phyloP scores from a whole-genome alignment of 129 eudicot genomes.

The Artemisia tridentata region DNA sequence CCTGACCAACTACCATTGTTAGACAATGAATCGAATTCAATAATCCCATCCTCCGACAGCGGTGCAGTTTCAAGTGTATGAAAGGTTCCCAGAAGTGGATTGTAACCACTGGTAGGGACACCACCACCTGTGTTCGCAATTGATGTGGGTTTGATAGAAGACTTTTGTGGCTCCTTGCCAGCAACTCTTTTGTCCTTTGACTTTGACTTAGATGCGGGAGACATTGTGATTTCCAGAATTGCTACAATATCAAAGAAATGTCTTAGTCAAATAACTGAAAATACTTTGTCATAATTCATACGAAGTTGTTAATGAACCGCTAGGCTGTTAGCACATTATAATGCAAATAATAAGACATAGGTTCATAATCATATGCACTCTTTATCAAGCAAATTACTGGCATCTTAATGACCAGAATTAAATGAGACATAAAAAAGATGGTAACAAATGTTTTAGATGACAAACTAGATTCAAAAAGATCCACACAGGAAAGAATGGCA shows the following conservation, averaged over 20 bases:
- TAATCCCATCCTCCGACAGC: conserved; percentile 45
- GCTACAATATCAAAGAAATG: conserved; percentile 20
- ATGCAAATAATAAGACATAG: no score
- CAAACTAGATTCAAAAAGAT: background rate
- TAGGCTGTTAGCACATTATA: no score
- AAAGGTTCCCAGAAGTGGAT: conserved; percentile 72
- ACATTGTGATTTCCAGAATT: conserved; percentile 36
- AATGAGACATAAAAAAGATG: background rate
- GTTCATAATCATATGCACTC: no score
- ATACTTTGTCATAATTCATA: background rate
- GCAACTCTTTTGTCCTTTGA: conserved; percentile 72
- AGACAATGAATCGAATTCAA: conserved; percentile 60
- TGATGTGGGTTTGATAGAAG: conserved; percentile 52
- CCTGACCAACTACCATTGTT: conserved; percentile 86
- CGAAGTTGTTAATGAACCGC: no score
- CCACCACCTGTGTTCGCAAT: conserved; percentile 31
- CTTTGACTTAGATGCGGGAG: conserved; percentile 56
- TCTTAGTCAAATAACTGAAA: conserved; percentile 14
- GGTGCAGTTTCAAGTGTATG: conserved; percentile 50
- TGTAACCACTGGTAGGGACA: conserved; percentile 65
- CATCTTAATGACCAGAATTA: background rate
- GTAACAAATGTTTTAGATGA: background rate
- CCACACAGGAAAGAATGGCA: background rate
- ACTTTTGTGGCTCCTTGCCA: conserved; percentile 55
- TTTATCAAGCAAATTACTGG: no score